Percentiles rank a stretch among this genome's conserved stretches.
Conservation (phyloP, 2,329 filamentous ascomycete species). For the Talaromyces sp. region DNA sequence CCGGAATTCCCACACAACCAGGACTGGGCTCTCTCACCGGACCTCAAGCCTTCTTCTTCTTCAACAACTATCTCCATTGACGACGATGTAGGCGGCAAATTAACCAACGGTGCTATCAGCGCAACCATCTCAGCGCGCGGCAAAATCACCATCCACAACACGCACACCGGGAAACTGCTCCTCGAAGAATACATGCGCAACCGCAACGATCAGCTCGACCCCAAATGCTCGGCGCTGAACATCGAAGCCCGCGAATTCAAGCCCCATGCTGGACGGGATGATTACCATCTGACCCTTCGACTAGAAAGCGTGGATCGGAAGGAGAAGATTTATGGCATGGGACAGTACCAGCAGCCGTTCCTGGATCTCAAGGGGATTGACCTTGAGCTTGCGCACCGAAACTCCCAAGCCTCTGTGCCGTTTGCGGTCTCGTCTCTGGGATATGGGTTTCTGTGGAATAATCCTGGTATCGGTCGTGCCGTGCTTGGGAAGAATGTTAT, state of each 20-base stretch:
- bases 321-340: slow-evolving; percentile 65
- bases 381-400: slow-evolving; percentile 60
- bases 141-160: slow-evolving; percentile 47
- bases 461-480: slow-evolving; percentile 56
- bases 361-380: slow-evolving; percentile 61
- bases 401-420: slow-evolving; percentile 61
- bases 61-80: slow-evolving; percentile 7
- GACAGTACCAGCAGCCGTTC: slow-evolving; percentile 61
- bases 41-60: slow-evolving; percentile 11
- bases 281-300: slow-evolving; percentile 55
- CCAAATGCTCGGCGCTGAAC: slow-evolving; percentile 54
- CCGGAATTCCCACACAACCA: slow-evolving; percentile 27
- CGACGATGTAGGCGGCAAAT: slow-evolving; percentile 22
- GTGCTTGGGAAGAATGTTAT: slow-evolving; percentile 58
- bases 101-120: slow-evolving; percentile 47
- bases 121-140: slow-evolving; percentile 44
- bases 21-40: slow-evolving; percentile 30
- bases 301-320: slow-evolving; percentile 52
- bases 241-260: slow-evolving; percentile 56
- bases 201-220: slow-evolving; percentile 48
- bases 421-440: slow-evolving; percentile 57
- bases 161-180: slow-evolving; percentile 34
- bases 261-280: slow-evolving; percentile 44
- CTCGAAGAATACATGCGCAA: slow-evolving; percentile 52
- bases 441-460: slow-evolving; percentile 64